phyloP scores from a whole-genome alignment of 2,329 filamentous ascomycete species.

The Phaeoacremonium minimum region DNA sequence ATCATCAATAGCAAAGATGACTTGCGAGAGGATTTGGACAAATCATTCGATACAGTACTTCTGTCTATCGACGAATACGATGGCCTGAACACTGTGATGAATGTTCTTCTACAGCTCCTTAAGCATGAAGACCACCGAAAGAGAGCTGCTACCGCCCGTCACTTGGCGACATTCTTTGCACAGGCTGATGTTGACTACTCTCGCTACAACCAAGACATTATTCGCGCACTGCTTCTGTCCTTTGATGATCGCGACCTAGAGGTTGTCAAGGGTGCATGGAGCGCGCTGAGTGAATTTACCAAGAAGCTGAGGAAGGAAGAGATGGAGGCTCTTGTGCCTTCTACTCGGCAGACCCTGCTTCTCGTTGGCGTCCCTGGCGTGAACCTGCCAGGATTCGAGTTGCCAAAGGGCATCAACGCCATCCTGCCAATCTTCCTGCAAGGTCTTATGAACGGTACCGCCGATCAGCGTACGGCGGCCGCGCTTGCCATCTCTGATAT shows the following conservation, averaged over 20 bases:
- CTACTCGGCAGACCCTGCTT: constrained; percentile 79
- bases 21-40: constrained; percentile 68
- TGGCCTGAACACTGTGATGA: constrained; percentile 94
- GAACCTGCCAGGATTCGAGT: constrained; percentile 79
- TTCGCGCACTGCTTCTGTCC: constrained; percentile 82
- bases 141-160: constrained; percentile 71
- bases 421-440: constrained; percentile 96
- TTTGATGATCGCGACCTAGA: constrained; percentile 83
- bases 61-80: constrained; percentile 94
- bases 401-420: constrained; percentile 96
- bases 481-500: constrained; percentile 94
- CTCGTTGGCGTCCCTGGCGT: constrained; percentile 85
- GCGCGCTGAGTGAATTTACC: constrained; percentile 80
- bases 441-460: constrained; percentile 92
- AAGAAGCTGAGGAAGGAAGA: constrained; percentile 92
- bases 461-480: constrained; percentile 87
- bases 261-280: constrained; percentile 88
- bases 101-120: constrained; percentile 77
- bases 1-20: constrained; percentile 71
- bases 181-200: constrained; percentile 83
- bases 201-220: constrained; percentile 91
- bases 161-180: constrained; percentile 83
- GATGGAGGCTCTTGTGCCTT: constrained; percentile 88
- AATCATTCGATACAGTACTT: constrained; percentile 83
- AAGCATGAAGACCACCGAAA: constrained; percentile 91